Evolutionary conservation across 345 rosid species (phyloP), one percentile per base, ranked within the genome.

Genomic region (Boechera retrofracta): DNA sequence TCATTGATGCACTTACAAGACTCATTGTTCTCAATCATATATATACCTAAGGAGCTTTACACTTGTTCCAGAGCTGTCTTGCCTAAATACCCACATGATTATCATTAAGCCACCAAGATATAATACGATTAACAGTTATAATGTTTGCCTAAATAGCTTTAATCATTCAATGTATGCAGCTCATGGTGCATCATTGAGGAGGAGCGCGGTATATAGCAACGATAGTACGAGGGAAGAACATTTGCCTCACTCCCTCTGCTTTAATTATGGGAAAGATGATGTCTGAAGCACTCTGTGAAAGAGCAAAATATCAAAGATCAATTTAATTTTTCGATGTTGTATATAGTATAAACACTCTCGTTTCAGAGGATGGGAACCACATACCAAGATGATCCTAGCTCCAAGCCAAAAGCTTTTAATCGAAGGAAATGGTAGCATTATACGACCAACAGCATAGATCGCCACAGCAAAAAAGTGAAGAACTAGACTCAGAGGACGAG

Each of bases 241-340:
- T 72, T 76, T 74, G 81, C 78, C 86, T 79, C 61, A 85, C 78
- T 45, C 88, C 88, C 49, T 83, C 88, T 7, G 81, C 85, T 82
- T 79, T 81, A 24, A 85, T 77, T 10, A 83, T 83, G 1, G 88
- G 88, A 31, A 81, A 77, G 59, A 85, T 83, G 67, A 79, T 85
- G 57, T 86, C 77, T 38, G 83, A 68, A 79, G 86, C 88, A 53
- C 79, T 44, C 88, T 85, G 79, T 60, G 61, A 47, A 36, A 63
- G 1, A 33, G 42, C 6, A 58, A 33, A 61, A 61, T 39, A 45
- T 28, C 44, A 58, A 48, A 48, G 32, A 45, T 58, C 55, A 8
- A 21, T 3, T 0, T 15, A 39, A 39, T 36, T 45, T 16, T 8
- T 7, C 12, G 1, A 53, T 2, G 8, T 13, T 58, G 52, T 54